These are phyloP conservation scores for Triticum turgidum DNA, from an alignment of 176 grass and related monocot genomes.

Conservation along the genomic window DNA sequence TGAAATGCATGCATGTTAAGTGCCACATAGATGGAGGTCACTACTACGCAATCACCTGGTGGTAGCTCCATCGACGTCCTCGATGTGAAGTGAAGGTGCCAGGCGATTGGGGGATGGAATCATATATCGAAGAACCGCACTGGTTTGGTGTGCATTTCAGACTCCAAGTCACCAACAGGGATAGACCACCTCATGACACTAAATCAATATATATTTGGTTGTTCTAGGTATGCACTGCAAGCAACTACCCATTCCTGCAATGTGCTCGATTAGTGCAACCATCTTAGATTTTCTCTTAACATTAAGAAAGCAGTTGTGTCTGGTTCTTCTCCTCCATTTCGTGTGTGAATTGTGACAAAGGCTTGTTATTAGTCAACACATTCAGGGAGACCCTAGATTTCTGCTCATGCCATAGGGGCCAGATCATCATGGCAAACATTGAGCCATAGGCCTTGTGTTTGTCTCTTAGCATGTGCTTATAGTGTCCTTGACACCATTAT, in stretches of 20 bases:
- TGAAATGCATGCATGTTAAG: not conserved
- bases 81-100: too few relatives aligned
- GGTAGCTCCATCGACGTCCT: not conserved
- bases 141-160: not conserved
- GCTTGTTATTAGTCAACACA: not conserved
- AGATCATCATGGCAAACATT: not conserved
- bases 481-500: too few relatives aligned
- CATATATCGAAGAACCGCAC: not conserved
- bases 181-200: not conserved
- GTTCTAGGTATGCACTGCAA: too few relatives aligned
- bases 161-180: too few relatives aligned
- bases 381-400: not conserved
- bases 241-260: not conserved
- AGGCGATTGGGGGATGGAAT: not conserved
- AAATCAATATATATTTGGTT: too few relatives aligned
- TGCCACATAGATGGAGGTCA: not conserved
- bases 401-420: not conserved
- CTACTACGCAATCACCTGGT: not conserved
- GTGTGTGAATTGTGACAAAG: not conserved
- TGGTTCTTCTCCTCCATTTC: not conserved
- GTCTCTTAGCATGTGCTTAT: not conserved
- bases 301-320: not conserved
- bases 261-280: not conserved
- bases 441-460: not conserved
- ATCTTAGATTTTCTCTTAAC: not conserved